Percentiles rank a stretch among this genome's conserved stretches.
Conservation (phyloP, 164 flowering plant species). For the Vitis labrusca region DNA sequence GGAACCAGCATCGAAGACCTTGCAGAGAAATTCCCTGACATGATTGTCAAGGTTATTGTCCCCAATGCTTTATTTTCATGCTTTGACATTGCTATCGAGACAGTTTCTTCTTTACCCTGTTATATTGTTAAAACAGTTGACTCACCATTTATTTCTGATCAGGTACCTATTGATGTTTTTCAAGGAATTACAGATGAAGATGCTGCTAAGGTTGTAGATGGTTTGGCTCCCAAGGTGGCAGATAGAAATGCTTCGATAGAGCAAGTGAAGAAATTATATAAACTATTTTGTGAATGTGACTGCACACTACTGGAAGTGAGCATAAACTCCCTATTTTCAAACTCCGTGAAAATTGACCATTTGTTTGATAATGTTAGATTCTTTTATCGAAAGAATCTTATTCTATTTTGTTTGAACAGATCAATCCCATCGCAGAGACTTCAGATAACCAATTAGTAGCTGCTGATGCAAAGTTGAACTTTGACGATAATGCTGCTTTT, state of each 20-base stretch:
- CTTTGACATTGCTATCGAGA: neutral
- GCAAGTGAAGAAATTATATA: slow-evolving; percentile 94
- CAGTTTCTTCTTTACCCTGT: neutral
- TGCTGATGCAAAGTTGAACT: slow-evolving; percentile 98
- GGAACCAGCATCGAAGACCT: slow-evolving; percentile 99
- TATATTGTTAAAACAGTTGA: slow-evolving; percentile 1
- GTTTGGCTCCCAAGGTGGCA: slow-evolving; percentile 78
- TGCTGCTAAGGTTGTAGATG: slow-evolving; percentile 99
- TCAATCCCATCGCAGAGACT: slow-evolving; percentile 96
- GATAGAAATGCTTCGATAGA: slow-evolving; percentile 76
- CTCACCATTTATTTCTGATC: slow-evolving; percentile 11
- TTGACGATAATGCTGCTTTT: slow-evolving; percentile 97
- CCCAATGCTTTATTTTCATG: slow-evolving; percentile 1
- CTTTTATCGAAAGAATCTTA: neutral
- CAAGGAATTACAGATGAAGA: slow-evolving; percentile 97
- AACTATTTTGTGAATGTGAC: slow-evolving; percentile 79
- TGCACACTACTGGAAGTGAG: slow-evolving; percentile 93
- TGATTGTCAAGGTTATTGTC: slow-evolving; percentile 79
- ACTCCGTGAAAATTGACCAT: neutral
- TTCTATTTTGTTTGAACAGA: slow-evolving; percentile 41
- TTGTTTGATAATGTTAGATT: neutral
- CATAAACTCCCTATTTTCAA: slow-evolving; percentile 7
- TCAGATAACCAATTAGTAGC: slow-evolving; percentile 86
- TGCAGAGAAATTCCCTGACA: slow-evolving; percentile 95
- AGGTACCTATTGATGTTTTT: slow-evolving; percentile 97